phyloP scores from a whole-genome alignment of 257 asterid species.

The Lithospermum erythrorhizon region DNA sequence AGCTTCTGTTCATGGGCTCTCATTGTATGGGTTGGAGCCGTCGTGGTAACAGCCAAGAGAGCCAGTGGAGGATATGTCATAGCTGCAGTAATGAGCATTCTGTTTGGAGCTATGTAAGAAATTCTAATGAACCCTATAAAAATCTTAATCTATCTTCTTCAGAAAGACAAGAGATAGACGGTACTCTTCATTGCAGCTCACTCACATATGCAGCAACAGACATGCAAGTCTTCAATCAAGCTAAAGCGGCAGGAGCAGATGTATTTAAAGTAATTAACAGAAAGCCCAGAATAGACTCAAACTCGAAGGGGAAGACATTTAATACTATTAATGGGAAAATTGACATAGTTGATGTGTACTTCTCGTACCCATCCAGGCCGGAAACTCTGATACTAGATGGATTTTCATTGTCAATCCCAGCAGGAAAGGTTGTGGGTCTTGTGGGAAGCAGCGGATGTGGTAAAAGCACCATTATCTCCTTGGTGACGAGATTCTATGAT shows the following conservation, averaged over 20 bases:
- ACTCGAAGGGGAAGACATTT: constrained; percentile 28
- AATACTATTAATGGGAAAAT: constrained; percentile 45
- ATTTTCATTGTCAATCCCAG: constrained; percentile 66
- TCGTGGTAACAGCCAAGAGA: constrained; percentile 47
- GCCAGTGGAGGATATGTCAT: constrained; percentile 68
- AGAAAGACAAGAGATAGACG: neutral
- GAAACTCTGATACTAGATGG: constrained; percentile 51
- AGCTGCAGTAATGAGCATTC: constrained; percentile 88
- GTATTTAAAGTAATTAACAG: constrained; percentile 57
- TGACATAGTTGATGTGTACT: constrained; percentile 39
- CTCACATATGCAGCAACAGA: constrained; percentile 85
- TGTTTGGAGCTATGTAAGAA: constrained; percentile 84
- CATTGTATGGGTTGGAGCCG: constrained; percentile 76
- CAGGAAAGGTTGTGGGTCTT: constrained; percentile 65
- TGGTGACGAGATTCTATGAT: constrained; percentile 55
- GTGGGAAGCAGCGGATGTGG: constrained; percentile 81
- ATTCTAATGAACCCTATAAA: neutral
- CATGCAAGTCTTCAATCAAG: constrained; percentile 77
- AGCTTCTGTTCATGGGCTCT: constrained; percentile 78
- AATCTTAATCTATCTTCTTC: neutral
- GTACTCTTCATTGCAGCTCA: constrained; percentile 38
- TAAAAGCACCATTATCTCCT: constrained; percentile 75
- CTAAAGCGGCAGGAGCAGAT: constrained; percentile 76
- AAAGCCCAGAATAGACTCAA: constrained; percentile 43
- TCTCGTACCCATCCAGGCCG: constrained; percentile 60